Evolutionary conservation across 305 asterid genomes (phyloP).

Genomic region (Petunia hybrid): DNA sequence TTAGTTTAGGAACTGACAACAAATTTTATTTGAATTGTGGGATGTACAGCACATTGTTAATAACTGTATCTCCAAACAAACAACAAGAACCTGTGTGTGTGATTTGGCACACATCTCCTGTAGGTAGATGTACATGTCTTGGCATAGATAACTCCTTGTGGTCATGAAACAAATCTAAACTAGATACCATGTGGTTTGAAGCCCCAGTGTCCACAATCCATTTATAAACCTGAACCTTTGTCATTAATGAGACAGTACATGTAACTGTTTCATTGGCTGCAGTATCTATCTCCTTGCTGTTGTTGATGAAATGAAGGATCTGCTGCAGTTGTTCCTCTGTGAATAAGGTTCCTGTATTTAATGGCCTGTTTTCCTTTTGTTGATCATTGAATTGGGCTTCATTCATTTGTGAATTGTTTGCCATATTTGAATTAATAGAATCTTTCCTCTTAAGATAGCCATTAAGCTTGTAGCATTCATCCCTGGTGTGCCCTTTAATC

Average conservation of each 20-base stretch:
- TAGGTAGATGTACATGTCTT: too few relatives aligned
- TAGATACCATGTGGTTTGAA: not conserved
- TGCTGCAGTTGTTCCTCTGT: not conserved
- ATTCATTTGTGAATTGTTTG: too few relatives aligned
- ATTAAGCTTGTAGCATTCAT: too few relatives aligned
- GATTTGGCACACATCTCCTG: too few relatives aligned
- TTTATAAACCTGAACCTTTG: not conserved
- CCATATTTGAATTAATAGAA: too few relatives aligned
- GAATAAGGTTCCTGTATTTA: not conserved
- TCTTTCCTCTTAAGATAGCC: too few relatives aligned
- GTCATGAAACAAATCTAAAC: not conserved
- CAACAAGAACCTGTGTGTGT: not conserved
- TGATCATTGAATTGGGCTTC: too few relatives aligned
- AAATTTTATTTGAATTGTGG: not conserved
- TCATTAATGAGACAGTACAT: not conserved
- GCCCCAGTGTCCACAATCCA: not conserved
- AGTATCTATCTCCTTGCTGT: not conserved
- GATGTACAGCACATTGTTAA: not conserved
- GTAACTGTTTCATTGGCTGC: not conserved
- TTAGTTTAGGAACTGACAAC: not conserved
- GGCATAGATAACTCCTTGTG: too few relatives aligned
- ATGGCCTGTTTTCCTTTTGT: too few relatives aligned
- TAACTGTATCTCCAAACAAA: not conserved
- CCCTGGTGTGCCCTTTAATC: too few relatives aligned
- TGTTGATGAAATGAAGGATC: too few relatives aligned